Evolutionary conservation across 2,329 filamentous ascomycete species (phyloP).

Genomic region (Knufia fluminis): DNA sequence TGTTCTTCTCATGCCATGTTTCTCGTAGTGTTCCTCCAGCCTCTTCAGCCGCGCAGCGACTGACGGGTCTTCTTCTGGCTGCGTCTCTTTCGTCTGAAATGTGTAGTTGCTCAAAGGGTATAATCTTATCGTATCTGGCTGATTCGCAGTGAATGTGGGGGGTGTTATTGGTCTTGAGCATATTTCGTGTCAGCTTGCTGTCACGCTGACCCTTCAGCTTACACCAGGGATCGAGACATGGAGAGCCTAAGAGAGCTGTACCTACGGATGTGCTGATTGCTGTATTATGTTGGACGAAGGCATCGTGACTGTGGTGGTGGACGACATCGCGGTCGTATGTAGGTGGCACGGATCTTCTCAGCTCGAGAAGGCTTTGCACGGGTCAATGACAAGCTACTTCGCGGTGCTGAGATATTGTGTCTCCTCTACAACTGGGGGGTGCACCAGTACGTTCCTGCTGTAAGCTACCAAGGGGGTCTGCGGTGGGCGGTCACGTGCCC

Average conservation of each 20-base stretch:
- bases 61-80: conserved; percentile 94
- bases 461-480: no score
- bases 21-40: conserved; percentile 86
- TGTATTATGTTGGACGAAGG: conserved; percentile 48
- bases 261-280: conserved; percentile 51
- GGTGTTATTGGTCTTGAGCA: conserved; percentile 59
- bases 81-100: conserved; percentile 95
- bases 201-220: not conserved
- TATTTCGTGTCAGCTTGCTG: conserved; percentile 10
- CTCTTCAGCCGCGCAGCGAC: conserved; percentile 86
- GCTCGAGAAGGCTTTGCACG: no score
- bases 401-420: no score
- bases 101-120: conserved; percentile 98
- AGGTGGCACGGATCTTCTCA: not conserved
- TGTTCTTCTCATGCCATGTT: conserved; percentile 91
- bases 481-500: no score
- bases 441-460: no score
- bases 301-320: conserved; percentile 60
- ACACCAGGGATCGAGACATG: conserved; percentile 26
- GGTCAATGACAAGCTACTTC: no score
- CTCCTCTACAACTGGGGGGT: no score
- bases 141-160: conserved; percentile 76
- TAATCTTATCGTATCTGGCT: conserved; percentile 79
- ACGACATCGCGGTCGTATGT: conserved; percentile 55
- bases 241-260: conserved; percentile 64